These are phyloP conservation scores for Botrytis squamosa DNA, from an alignment of 2,329 filamentous ascomycete genomes.

Conservation along the genomic window DNA sequence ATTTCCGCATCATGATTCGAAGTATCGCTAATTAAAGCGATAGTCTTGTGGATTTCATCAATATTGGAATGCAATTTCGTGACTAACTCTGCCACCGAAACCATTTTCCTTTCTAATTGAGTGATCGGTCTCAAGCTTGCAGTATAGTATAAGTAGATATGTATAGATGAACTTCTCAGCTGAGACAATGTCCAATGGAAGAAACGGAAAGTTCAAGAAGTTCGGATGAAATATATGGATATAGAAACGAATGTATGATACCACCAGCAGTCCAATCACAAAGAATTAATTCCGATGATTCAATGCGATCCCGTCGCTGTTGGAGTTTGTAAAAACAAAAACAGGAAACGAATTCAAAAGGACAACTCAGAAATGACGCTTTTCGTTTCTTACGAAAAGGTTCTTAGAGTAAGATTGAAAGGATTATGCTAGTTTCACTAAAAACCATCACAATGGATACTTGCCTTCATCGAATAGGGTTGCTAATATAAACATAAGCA, in stretches of 20 bases:
- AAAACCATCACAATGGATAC: background rate
- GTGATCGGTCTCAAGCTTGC: slow-evolving; percentile 2
- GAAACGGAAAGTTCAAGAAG: background rate
- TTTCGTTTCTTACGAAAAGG: background rate
- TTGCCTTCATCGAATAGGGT: background rate
- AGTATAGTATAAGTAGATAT: background rate
- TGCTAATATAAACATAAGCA: background rate
- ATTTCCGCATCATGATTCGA: slow-evolving; percentile 33
- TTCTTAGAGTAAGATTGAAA: slow-evolving; percentile 3
- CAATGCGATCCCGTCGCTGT: slow-evolving; percentile 3
- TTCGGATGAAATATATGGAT: slow-evolving; percentile 16
- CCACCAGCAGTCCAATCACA: background rate
- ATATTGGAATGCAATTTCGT: slow-evolving; percentile 35
- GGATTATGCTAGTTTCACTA: slow-evolving; percentile 16
- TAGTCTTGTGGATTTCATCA: slow-evolving; percentile 32
- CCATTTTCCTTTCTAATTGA: slow-evolving; percentile 8
- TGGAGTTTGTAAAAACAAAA: background rate
- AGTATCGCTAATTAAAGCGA: slow-evolving; percentile 31
- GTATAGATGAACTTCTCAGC: background rate
- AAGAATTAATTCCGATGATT: slow-evolving; percentile 2
- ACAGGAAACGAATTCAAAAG: background rate
- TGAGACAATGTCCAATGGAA: background rate
- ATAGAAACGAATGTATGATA: background rate
- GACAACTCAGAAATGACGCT: slow-evolving; percentile 7
- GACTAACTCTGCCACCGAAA: slow-evolving; percentile 31